Base-by-base conservation (phyloP, 352 stramenopile genomes). In the Pilasporangium apinafurcum region DNA sequence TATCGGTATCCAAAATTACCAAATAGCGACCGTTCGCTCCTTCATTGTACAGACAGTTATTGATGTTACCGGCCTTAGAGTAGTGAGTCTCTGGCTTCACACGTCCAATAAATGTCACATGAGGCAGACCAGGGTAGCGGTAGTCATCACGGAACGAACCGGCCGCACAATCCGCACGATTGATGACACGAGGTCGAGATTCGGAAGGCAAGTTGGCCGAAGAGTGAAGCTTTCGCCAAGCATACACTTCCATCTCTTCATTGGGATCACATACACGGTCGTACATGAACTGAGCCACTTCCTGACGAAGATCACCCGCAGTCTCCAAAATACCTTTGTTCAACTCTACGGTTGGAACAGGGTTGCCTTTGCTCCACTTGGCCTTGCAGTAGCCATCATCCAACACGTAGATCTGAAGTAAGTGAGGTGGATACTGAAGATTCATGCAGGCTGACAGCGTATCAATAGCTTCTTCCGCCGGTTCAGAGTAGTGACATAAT, bases 41-140 rank as follows among this genome's bases (percentile, higher is more conserved):
- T 50, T 93, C 81, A 52, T 93, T 90, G 67, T 90, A 88, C 37
- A 90, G 59, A 13, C 56, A 67, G 51, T 93, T 93, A 68, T 93
- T 93, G 60, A 93, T 88, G 64, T 93, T 93, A 22, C 81, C 81
- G 14, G 81, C 81, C 68, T 93, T 93, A 10, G 81, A 86, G 61
- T 91, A 88, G 61, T 93, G 78, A 4, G 64, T 69, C 24, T 85
- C 67, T 2, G 78, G 74, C 67, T 90, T 90, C 17, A 90, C 71
- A 62, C 78, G 78, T 4, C 78, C 78, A 30, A 90, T 66, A 38
- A 85, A 90, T 5, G 74, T 77, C 44, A 90, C 78, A 38, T 87
- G 78, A 2, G 78, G 74, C 18, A 90, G 59, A 20, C 78, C 78
- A 34, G 71, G 75, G 54, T 90, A 87, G 8, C 72, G 72, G 61